A percentile compares a stretch with the other conserved stretches of the same genome.
Conservation (phyloP, 139 green algal species). For the Chlorella vulgaris region DNA sequence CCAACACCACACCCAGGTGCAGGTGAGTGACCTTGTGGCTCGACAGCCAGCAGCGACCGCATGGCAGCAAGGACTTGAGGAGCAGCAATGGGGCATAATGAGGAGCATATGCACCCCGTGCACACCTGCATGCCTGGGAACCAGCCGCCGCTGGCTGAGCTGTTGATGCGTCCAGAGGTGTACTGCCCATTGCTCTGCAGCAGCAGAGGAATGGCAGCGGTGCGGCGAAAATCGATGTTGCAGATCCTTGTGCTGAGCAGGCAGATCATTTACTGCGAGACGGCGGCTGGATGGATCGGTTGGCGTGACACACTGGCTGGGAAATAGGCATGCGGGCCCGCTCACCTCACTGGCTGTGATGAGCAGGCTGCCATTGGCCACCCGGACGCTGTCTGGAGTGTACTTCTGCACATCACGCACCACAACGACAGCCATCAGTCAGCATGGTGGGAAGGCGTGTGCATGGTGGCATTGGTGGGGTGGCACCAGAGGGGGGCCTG, state of each 20-base stretch:
- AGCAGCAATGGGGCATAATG: no score
- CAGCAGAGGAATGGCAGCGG: neutral
- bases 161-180: neutral
- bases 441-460: neutral
- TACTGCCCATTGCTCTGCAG: neutral
- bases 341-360: neutral
- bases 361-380: neutral
- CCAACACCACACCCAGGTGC: neutral
- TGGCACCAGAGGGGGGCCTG: neutral
- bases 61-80: no score
- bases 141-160: neutral
- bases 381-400: neutral
- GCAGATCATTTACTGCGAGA: neutral
- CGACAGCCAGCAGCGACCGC: neutral
- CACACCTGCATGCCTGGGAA: conserved; percentile 4
- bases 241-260: neutral
- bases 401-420: conserved; percentile 1
- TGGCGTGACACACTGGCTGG: neutral
- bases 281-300: neutral
- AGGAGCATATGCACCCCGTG: neutral
- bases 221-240: neutral
- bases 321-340: neutral
- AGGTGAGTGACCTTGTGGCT: neutral
- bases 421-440: neutral
- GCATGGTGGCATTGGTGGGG: neutral